These are phyloP conservation scores for Termitomyces sp. DNA, from an alignment of 768 basidiomycete genomes.

Conservation along the genomic window DNA sequence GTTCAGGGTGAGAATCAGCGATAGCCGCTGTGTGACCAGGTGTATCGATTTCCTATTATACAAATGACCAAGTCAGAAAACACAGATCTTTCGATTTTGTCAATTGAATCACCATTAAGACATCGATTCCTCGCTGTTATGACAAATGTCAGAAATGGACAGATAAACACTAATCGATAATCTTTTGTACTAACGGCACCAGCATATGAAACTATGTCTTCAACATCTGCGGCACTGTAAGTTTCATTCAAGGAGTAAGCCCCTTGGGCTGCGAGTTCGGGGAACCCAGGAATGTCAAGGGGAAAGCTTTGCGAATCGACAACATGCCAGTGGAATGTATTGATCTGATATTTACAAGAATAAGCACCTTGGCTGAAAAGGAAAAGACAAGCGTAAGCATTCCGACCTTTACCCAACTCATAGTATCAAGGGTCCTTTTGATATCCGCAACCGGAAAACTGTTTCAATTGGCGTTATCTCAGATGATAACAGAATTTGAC, in stretches of 20 bases:
- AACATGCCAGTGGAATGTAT: slow-evolving; percentile 78
- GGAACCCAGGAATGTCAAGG: slow-evolving; percentile 50
- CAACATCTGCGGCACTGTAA: slow-evolving; percentile 51
- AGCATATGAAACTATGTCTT: slow-evolving; percentile 59
- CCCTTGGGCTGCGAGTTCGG: slow-evolving; percentile 56
- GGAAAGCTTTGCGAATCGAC: slow-evolving; percentile 80
- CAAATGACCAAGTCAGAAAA: slow-evolving; percentile 21
- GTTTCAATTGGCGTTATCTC: neutral
- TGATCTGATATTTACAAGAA: slow-evolving; percentile 36
- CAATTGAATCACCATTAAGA: slow-evolving; percentile 39
- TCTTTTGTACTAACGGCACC: slow-evolving; percentile 39
- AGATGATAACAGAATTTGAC: neutral
- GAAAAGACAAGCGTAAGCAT: slow-evolving; percentile 38
- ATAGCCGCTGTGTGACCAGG: slow-evolving; percentile 79
- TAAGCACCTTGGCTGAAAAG: slow-evolving; percentile 29
- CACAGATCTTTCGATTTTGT: slow-evolving; percentile 11
- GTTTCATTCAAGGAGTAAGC: slow-evolving; percentile 56
- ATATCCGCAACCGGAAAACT: slow-evolving; percentile 64
- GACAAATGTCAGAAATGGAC: neutral
- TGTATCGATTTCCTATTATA: slow-evolving; percentile 65
- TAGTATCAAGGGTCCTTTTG: slow-evolving; percentile 64
- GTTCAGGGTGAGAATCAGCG: slow-evolving; percentile 60
- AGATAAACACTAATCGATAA: slow-evolving; percentile 11
- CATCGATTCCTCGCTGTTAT: slow-evolving; percentile 63
- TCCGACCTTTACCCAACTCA: slow-evolving; percentile 65